Base-by-base conservation (phyloP, 768 basidiomycete genomes). In the Lactifluus hygrophoroides region DNA sequence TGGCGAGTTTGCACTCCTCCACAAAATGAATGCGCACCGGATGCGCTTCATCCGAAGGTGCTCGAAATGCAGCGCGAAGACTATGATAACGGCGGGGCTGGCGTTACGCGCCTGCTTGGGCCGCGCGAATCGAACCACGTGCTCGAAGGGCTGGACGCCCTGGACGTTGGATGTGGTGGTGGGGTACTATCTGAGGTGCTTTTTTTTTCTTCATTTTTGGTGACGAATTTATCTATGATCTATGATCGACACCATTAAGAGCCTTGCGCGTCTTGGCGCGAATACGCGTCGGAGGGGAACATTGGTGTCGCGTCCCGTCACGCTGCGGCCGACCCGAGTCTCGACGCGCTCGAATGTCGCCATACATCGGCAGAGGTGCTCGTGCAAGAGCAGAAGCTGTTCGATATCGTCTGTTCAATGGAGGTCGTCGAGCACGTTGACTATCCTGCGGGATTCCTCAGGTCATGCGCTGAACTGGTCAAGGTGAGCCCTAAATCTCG, bases 391-490 rank as follows among this genome's bases (percentile, higher is more conserved):
- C n/a, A n/a, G n/a, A n/a, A n/a, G n/a, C n/a, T n/a, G n/a, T n/a
- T n/a, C n/a, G n/a, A n/a, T n/a, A n/a, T n/a, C n/a, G n/a, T n/a
- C n/a, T n/a, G n/a, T n/a, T n/a, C n/a, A n/a, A 91, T 98, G 91
- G 96, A 99, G 71, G 95, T 99, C 8, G 69, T 99, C 30, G 96
- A 99, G 73, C 96, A 99, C 67, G 96, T 99, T 50, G 90, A 96
- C 68, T 86, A 95, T 66, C 94, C 96, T 1, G 76, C 82, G 6
- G 77, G 79, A 7, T 99, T 99, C 70, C 77, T 99, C 49, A 75
- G 80, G 28, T 83, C 86, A 38, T 88, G 93, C 64, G 88, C 88
- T 0, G 78, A 86, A 57, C 79, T 98, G 30, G 82, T 95, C 64
- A 98, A 96, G 75, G 94, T 93, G 62, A 42, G 80, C 47, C n/a